Percentiles rank a stretch among this genome's conserved stretches.
phyloP scores from a whole-genome alignment of 2,329 filamentous ascomycete genomes.

The Colletotrichum graminicola region DNA sequence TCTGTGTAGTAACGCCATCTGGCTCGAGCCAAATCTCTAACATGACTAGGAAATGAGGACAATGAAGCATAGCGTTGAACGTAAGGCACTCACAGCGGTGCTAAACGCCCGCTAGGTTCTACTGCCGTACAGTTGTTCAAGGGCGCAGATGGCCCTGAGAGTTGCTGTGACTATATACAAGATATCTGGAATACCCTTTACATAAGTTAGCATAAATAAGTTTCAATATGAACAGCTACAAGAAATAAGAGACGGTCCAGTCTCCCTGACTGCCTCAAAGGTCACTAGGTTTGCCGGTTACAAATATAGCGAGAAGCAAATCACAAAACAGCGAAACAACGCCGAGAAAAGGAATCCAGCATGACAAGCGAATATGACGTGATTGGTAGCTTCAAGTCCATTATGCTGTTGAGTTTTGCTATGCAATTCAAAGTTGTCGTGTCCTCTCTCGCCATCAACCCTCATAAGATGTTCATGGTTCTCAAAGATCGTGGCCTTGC shows the following conservation, averaged over 20 bases:
- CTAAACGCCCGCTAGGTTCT: not conserved
- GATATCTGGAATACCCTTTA: not conserved
- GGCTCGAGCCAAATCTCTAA: not conserved
- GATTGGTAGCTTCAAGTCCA: not conserved
- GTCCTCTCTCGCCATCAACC: not conserved
- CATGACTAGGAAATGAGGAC: not conserved
- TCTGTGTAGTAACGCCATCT: not conserved
- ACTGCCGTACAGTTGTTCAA: too few species aligned
- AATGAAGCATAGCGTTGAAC: too few species aligned
- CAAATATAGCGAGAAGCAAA: not conserved
- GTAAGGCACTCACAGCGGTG: not conserved
- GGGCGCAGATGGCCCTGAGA: not conserved
- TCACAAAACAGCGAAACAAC: not conserved
- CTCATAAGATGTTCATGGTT: not conserved
- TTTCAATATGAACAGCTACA: not conserved
- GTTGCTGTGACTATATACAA: not conserved
- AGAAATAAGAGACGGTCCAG: not conserved
- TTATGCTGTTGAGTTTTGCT: not conserved
- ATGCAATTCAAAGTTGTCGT: not conserved
- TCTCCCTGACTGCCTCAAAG: not conserved
- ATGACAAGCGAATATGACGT: too few species aligned
- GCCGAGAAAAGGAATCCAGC: not conserved
- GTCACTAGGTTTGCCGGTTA: not conserved
- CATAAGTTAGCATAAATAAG: not conserved
- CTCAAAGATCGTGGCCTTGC: not conserved